Conservation (phyloP, 257 asterid genomes). For the Echium plantagineum region DNA sequence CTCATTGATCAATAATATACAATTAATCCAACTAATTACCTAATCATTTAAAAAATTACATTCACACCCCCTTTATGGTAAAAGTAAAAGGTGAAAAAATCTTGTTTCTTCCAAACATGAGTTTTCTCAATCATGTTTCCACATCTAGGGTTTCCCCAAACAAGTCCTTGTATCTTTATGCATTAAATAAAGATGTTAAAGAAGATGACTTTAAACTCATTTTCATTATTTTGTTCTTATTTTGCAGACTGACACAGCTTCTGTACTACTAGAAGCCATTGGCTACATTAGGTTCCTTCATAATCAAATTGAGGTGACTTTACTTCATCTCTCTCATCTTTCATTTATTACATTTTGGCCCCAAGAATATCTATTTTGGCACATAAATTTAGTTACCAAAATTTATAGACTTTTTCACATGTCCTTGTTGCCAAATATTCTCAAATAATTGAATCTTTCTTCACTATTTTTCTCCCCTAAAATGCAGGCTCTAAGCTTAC, state of each 20-base stretch:
- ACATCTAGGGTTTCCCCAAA: conserved; percentile 6
- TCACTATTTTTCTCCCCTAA: conserved; percentile 13
- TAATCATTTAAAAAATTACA: conserved; percentile 2
- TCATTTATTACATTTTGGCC: conserved; percentile 9
- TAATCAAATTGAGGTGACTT: conserved; percentile 73
- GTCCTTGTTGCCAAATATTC: conserved; percentile 7
- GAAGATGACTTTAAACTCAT: background rate
- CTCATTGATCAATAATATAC: background rate
- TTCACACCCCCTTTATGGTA: conserved; percentile 2
- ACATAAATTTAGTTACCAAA: conserved; percentile 1
- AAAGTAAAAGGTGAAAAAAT: conserved; percentile 4
- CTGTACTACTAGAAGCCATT: conserved; percentile 72
- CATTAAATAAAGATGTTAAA: conserved; percentile 8
- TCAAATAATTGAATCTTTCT: conserved; percentile 9
- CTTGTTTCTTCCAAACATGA: conserved; percentile 7
- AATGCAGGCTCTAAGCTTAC: conserved; percentile 73
- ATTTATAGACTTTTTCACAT: conserved; percentile 4
- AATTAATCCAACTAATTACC: conserved; percentile 4
- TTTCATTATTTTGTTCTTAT: background rate
- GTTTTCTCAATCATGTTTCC: conserved; percentile 9
- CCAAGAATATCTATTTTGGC: conserved; percentile 14
- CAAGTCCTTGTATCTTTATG: conserved; percentile 1
- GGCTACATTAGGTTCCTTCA: conserved; percentile 90
- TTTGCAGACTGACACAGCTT: conserved; percentile 92
- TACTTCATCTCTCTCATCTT: conserved; percentile 9